Evolutionary conservation across 345 rosid species (phyloP), one percentile per base, ranked within the genome.

Genomic region (Populus pruinosa): DNA sequence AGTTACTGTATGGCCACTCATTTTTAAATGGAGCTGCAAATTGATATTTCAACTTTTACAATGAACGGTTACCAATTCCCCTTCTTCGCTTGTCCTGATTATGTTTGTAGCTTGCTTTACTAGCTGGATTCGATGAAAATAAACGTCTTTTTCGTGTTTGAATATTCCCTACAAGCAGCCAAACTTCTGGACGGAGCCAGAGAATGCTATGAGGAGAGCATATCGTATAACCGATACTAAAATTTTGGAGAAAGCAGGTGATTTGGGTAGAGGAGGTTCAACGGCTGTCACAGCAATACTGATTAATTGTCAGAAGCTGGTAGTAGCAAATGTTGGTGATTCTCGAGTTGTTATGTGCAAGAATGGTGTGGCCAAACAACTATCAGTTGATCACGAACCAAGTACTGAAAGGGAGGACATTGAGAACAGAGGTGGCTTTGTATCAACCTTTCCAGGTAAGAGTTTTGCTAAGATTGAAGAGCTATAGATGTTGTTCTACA

Each of bases 321-420:
- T 96, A 35, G 91, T 92, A 77, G 99, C 98, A 27, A 96, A 96
- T 82, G 87, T 96, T 53, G 99, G 98, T 69, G 98, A 96, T 87
- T 96, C 98, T 41, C 85, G 99, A 71, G 99, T 97, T 64, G 93
- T 93, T 61, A 84, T 96, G 67, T 83, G 91, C 87, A 88, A 86
- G 82, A 83, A 76, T 53, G 93, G 96, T 64, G 85, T 83, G 74
- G 96, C 95, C 5, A 87, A 88, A 82, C 98, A 87, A 75, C 84
- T 96, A 44, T 92, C 99, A 12, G 78, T 92, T 55, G 99, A 96
- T 90, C 99, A 96, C 47, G 98, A 96, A 73, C 96, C 99, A 6
- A 88, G 69, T 73, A 25, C 68, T 56, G 99, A 93, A 85, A 93
- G 82, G 85, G 65, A 88, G 75, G 83, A 67, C 0, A 96, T 93